phyloP scores from a whole-genome alignment of 768 basidiomycete species.

The Sistotremastrum suecicum region DNA sequence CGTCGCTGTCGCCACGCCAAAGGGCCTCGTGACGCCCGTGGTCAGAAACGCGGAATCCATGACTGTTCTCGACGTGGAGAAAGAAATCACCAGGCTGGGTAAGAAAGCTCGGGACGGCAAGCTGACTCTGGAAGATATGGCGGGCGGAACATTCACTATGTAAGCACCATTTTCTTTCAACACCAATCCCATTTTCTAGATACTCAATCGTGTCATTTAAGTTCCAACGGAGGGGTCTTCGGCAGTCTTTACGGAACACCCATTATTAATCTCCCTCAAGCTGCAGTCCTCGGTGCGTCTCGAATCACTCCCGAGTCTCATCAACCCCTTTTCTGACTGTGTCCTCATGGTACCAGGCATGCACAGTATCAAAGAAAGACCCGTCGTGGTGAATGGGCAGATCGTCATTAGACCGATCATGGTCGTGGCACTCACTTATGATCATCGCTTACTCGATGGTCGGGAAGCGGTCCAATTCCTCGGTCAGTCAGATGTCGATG shows the following conservation, averaged over 20 bases:
- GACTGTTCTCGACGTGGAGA: slow-evolving; percentile 84
- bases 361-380: slow-evolving; percentile 87
- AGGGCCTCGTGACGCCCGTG: slow-evolving; percentile 93
- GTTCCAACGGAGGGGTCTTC: slow-evolving; percentile 98
- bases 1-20: slow-evolving; percentile 94
- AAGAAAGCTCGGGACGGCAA: slow-evolving; percentile 94
- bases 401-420: slow-evolving; percentile 96
- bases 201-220: slow-evolving; percentile 17
- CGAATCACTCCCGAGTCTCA: no score
- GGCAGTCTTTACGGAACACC: slow-evolving; percentile 97
- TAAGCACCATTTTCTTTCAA: slow-evolving; percentile 22
- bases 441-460: slow-evolving; percentile 91
- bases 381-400: slow-evolving; percentile 86
- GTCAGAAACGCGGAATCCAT: slow-evolving; percentile 81
- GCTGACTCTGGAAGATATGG: slow-evolving; percentile 95
- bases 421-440: slow-evolving; percentile 88
- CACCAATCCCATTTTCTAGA: neutral
- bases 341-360: slow-evolving; percentile 37
- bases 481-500: slow-evolving; percentile 35
- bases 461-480: slow-evolving; percentile 96
- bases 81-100: slow-evolving; percentile 79
- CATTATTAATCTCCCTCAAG: slow-evolving; percentile 93
- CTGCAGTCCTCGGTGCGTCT: slow-evolving; percentile 72
- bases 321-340: no score
- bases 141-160: slow-evolving; percentile 99